Percentiles rank a stretch among this genome's conserved stretches.
Evolutionary conservation across 164 flowering plant genomes (phyloP).

Genomic region (Magnolia sinica): DNA sequence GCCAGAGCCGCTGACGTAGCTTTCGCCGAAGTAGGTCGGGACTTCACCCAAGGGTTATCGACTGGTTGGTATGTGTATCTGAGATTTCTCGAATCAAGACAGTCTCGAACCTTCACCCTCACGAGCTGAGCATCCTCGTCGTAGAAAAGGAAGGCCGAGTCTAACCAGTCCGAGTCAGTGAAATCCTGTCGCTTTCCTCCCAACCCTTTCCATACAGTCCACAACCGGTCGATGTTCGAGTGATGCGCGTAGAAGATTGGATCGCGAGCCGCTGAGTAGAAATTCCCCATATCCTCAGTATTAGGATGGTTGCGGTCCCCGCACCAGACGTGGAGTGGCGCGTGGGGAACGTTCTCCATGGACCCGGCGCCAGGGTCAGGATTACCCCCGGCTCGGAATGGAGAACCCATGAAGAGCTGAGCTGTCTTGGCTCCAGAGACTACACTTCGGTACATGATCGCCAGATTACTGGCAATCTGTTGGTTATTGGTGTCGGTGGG

Average conservation of each 20-base stretch:
- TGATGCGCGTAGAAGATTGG: not conserved
- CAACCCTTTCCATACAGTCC: not conserved
- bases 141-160: conserved; percentile 10
- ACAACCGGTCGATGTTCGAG: not conserved
- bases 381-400: not conserved
- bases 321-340: not conserved
- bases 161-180: not conserved
- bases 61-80: conserved; percentile 1
- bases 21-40: not conserved
- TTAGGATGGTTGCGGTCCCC: not conserved
- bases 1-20: not conserved
- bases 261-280: not conserved
- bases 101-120: conserved; percentile 2
- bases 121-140: conserved; percentile 3
- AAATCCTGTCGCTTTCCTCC: not conserved
- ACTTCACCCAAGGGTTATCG: not conserved
- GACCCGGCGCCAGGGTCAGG: not conserved
- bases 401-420: conserved; percentile 5
- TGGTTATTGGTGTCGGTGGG: not conserved
- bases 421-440: not conserved
- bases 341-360: not conserved
- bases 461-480: not conserved
- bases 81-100: not conserved
- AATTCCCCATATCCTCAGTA: not conserved
- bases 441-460: not conserved